phyloP scores from a whole-genome alignment of 2,329 filamentous ascomycete genomes.

The Drechslerella stenobrocha region DNA sequence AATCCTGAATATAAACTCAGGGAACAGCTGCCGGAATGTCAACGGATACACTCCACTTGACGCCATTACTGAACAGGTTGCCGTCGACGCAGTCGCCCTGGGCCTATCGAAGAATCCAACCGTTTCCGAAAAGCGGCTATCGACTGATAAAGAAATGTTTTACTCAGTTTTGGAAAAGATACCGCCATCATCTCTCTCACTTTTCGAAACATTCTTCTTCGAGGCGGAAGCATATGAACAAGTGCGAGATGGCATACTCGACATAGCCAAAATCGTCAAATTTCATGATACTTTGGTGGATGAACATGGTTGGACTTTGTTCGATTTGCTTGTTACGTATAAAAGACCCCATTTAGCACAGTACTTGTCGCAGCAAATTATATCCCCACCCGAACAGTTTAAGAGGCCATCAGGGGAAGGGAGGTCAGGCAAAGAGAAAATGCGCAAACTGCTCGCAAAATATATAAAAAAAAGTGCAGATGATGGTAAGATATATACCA shows the following conservation, averaged over 20 bases:
- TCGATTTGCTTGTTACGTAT: background rate
- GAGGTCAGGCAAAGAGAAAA: background rate
- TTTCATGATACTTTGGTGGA: slow-evolving; percentile 3
- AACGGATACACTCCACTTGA: slow-evolving; percentile 8
- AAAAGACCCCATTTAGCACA: background rate
- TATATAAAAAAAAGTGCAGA: background rate
- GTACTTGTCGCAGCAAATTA: background rate
- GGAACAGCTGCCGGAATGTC: background rate
- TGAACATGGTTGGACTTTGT: slow-evolving; percentile 12
- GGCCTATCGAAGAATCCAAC: background rate
- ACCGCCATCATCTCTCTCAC: background rate
- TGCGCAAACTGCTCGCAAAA: background rate
- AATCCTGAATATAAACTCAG: slow-evolving; percentile 4
- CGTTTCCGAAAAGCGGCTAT: background rate
- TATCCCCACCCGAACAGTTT: background rate
- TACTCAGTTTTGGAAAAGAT: background rate
- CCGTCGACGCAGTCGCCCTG: background rate
- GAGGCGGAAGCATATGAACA: no score
- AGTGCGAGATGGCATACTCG: no score
- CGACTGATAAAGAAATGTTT: background rate
- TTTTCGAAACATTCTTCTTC: slow-evolving; percentile 10
- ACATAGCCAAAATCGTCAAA: no score
- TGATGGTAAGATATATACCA: no score
- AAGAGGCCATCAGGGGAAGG: slow-evolving; percentile 1
- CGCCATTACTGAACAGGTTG: slow-evolving; percentile 6